These are phyloP conservation scores for Ceratocystis cacaofunesta DNA, from an alignment of 2,329 filamentous ascomycete species.

Conservation along the genomic window DNA sequence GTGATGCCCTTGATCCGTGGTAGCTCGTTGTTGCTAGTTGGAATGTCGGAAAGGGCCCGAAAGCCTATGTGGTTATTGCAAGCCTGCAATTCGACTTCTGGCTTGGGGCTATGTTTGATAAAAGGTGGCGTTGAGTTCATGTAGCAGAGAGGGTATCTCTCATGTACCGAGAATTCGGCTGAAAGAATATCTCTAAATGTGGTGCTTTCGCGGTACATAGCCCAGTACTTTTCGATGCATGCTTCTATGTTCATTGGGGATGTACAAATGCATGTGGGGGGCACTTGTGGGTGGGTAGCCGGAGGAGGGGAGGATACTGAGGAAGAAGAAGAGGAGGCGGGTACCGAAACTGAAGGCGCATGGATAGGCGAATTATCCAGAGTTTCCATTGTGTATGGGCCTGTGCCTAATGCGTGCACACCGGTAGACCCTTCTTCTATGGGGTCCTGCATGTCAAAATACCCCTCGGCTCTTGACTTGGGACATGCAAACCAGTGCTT, in stretches of 20 bases:
- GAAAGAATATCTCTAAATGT: background rate
- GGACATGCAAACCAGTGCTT: constrained; percentile 1
- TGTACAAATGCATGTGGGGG: background rate
- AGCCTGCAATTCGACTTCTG: background rate
- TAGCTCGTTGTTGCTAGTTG: background rate
- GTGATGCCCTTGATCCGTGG: background rate
- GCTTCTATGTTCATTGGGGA: background rate
- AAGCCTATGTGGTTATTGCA: background rate
- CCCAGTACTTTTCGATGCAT: background rate
- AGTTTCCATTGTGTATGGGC: background rate
- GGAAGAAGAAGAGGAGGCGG: background rate
- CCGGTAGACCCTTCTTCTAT: background rate
- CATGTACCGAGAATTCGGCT: background rate
- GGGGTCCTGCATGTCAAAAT: background rate
- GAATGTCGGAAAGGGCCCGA: too few species aligned
- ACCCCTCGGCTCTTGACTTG: background rate
- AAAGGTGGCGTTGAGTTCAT: background rate
- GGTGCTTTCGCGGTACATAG: background rate
- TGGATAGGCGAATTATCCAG: background rate
- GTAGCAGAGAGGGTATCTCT: background rate
- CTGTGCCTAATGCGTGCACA: background rate
- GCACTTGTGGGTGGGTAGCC: background rate
- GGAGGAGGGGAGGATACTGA: background rate
- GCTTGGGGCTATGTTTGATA: background rate
- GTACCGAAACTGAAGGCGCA: background rate